These are phyloP conservation scores for Marasmius sp. DNA, from an alignment of 1,284 basidiomycete species.

Conservation along the genomic window DNA sequence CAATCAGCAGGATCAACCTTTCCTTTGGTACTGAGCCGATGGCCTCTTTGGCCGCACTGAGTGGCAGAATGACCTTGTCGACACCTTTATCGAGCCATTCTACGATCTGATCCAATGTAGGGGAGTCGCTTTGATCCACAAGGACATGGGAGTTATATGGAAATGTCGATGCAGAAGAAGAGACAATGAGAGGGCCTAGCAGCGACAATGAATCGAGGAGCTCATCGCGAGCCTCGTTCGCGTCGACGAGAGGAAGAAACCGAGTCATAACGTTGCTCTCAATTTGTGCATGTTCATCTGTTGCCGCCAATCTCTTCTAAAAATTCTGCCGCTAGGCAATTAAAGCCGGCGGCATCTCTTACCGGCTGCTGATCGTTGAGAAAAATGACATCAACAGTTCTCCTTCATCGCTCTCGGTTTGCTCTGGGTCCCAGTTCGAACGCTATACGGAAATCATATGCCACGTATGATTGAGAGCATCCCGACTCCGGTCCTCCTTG, in stretches of 20 bases:
- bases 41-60: slow-evolving; percentile 64
- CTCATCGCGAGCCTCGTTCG: slow-evolving; percentile 32
- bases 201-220: slow-evolving; percentile 66
- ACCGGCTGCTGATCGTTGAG: too few species aligned
- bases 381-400: too few species aligned
- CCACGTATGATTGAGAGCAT: not conserved
- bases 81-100: slow-evolving; percentile 75
- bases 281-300: not conserved
- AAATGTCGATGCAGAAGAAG: slow-evolving; percentile 28
- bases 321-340: too few species aligned
- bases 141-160: slow-evolving; percentile 48
- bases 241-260: slow-evolving; percentile 63
- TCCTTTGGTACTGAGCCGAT: slow-evolving; percentile 70
- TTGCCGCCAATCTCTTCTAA: too few species aligned
- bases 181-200: slow-evolving; percentile 73
- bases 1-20: slow-evolving; percentile 73
- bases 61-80: slow-evolving; percentile 74
- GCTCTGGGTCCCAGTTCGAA: too few species aligned
- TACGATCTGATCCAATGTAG: slow-evolving; percentile 58
- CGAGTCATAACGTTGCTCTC: slow-evolving; percentile 42
- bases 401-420: too few species aligned
- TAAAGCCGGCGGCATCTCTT: too few species aligned
- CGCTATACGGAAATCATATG: too few species aligned
- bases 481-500: not conserved
- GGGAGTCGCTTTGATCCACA: slow-evolving; percentile 49